phyloP scores from a whole-genome alignment of 2,329 filamentous ascomycete species.

The Anisogramma anomala region DNA sequence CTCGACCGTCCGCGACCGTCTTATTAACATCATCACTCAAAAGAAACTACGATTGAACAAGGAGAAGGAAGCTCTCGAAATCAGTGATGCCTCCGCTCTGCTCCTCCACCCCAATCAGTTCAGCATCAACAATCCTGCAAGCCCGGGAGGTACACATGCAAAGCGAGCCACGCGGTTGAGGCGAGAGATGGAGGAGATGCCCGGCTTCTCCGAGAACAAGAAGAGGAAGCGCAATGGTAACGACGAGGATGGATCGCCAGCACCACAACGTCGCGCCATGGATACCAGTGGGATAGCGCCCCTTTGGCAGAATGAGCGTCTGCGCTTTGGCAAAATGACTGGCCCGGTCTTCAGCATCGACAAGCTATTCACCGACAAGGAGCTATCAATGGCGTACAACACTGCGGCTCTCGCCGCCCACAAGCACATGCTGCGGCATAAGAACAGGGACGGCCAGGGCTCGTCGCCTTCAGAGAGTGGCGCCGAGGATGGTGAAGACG shows the following conservation, averaged over 20 bases:
- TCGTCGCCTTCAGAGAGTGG: slow-evolving; percentile 41
- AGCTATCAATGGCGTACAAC: slow-evolving; percentile 55
- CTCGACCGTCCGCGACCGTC: slow-evolving; percentile 51
- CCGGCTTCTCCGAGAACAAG: slow-evolving; percentile 43
- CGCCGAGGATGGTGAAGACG: slow-evolving; percentile 38
- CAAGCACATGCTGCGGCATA: slow-evolving; percentile 49
- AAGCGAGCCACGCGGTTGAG: slow-evolving; percentile 53
- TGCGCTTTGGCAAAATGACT: slow-evolving; percentile 42
- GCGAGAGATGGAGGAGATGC: slow-evolving; percentile 47
- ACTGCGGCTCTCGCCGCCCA: slow-evolving; percentile 50
- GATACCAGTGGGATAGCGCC: slow-evolving; percentile 48
- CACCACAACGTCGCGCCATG: slow-evolving; percentile 41
- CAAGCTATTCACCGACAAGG: slow-evolving; percentile 60
- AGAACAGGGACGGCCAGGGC: slow-evolving; percentile 38
- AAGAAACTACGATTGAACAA: slow-evolving; percentile 54
- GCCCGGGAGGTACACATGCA: slow-evolving; percentile 49
- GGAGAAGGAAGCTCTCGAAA: slow-evolving; percentile 58
- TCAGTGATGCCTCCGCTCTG: slow-evolving; percentile 53
- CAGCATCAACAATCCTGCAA: slow-evolving; percentile 52
- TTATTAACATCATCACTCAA: slow-evolving; percentile 52
- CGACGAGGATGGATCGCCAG: slow-evolving; percentile 54
- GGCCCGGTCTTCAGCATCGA: slow-evolving; percentile 54
- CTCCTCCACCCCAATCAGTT: slow-evolving; percentile 59
- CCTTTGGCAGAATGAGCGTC: slow-evolving; percentile 51
- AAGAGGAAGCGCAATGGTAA: slow-evolving; percentile 50